A percentile compares a stretch with the other conserved stretches of the same genome.
These are phyloP conservation scores for Rhamnella rubrinervis DNA, from an alignment of 331 rosid species.

Conservation along the genomic window DNA sequence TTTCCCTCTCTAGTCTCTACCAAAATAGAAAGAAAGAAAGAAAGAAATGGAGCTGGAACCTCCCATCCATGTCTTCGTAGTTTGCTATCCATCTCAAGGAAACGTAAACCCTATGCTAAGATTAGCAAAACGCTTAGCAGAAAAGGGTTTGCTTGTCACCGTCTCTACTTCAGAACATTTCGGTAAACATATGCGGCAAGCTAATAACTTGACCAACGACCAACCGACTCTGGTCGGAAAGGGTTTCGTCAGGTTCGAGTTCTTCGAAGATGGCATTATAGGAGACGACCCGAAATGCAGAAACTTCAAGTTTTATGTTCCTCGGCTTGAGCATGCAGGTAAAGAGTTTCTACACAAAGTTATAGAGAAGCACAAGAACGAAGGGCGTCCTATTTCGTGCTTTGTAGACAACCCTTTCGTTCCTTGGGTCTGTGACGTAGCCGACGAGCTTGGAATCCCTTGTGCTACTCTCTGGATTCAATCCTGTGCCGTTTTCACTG, in stretches of 20 bases:
- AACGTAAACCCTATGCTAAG: slow-evolving; percentile 64
- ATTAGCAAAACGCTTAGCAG: slow-evolving; percentile 41
- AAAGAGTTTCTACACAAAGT: slow-evolving; percentile 19
- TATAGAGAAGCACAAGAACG: slow-evolving; percentile 31
- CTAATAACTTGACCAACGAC: slow-evolving; percentile 31
- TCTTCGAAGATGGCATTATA: slow-evolving; percentile 52
- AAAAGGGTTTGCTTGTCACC: slow-evolving; percentile 35
- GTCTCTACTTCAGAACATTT: slow-evolving; percentile 33
- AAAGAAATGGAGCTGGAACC: not conserved
- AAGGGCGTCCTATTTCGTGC: slow-evolving; percentile 43
- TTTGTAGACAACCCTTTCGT: slow-evolving; percentile 68
- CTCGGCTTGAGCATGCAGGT: slow-evolving; percentile 47
- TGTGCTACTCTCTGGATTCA: slow-evolving; percentile 73
- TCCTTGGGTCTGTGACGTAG: slow-evolving; percentile 72
- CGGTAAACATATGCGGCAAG: slow-evolving; percentile 37
- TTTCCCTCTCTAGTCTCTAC: not conserved
- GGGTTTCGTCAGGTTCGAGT: slow-evolving; percentile 68
- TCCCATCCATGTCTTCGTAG: slow-evolving; percentile 35
- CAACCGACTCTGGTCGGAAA: slow-evolving; percentile 32
- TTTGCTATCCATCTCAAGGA: slow-evolving; percentile 68
- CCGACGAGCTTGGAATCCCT: slow-evolving; percentile 42
- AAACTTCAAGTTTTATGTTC: not conserved
- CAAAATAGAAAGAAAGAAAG: not conserved
- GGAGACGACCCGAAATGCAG: slow-evolving; percentile 20
- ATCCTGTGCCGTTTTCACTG: slow-evolving; percentile 53